phyloP scores from a whole-genome alignment of 225 moss, liverwort and hornwort genomes.

The Marchantia polymorpha region DNA sequence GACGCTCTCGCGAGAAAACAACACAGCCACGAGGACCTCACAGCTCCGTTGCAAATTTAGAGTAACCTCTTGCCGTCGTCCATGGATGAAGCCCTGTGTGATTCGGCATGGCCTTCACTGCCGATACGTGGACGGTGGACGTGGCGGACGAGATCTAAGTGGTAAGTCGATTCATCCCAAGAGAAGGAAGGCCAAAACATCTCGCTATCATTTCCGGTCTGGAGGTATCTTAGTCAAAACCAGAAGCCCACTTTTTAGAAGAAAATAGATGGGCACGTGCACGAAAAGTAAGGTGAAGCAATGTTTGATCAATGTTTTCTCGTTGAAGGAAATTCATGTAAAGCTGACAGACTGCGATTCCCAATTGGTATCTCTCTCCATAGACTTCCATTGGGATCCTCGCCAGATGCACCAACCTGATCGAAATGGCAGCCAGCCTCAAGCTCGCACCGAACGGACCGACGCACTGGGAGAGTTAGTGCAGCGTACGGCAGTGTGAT shows the following conservation, averaged over 20 bases:
- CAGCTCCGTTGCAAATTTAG: constrained; percentile 10
- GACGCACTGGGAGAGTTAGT: too few species aligned
- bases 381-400: too few species aligned
- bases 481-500: too few species aligned
- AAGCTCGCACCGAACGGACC: too few species aligned
- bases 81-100: constrained; percentile 7
- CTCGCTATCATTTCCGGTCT: not conserved
- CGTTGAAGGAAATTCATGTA: too few species aligned
- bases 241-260: constrained; percentile 10
- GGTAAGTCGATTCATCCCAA: not conserved
- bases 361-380: too few species aligned
- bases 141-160: not conserved
- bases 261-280: constrained; percentile 6
- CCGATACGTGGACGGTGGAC: constrained; percentile 12
- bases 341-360: not conserved
- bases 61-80: constrained; percentile 9
- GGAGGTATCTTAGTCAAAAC: constrained; percentile 9
- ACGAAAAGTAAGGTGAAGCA: constrained; percentile 22
- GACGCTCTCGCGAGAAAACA: constrained; percentile 13
- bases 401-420: too few species aligned
- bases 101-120: not conserved
- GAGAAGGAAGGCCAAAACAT: not conserved
- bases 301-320: constrained; percentile 14
- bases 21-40: constrained; percentile 12
- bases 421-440: too few species aligned